These are phyloP conservation scores for Apostasia shenzhenica DNA, from an alignment of 106 monocot genomes.

Conservation along the genomic window DNA sequence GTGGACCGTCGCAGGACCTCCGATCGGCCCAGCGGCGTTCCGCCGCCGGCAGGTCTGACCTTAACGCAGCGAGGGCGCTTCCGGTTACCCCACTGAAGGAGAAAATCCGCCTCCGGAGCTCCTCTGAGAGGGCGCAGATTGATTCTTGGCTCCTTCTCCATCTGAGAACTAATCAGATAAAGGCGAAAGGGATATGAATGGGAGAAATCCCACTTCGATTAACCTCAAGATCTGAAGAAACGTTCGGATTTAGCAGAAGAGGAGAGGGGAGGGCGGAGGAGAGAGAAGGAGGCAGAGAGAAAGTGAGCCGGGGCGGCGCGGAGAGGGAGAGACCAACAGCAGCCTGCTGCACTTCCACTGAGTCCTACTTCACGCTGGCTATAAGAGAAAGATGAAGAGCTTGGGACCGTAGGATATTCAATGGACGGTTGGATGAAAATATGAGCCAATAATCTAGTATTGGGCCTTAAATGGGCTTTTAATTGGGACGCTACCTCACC, in stretches of 20 bases:
- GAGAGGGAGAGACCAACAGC: constrained; percentile 1
- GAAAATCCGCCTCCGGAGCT: constrained; percentile 31
- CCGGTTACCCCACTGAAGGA: constrained; percentile 67
- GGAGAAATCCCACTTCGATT: background rate
- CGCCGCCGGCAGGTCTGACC: constrained; percentile 12
- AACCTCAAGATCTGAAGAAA: background rate
- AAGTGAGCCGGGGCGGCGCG: background rate
- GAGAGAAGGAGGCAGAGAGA: background rate
- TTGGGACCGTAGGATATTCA: background rate
- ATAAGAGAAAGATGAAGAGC: constrained; percentile 3
- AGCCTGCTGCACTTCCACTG: background rate
- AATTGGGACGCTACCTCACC: too few relatives aligned
- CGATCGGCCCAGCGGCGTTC: constrained; percentile 23
- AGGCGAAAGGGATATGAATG: background rate
- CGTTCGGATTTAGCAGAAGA: background rate
- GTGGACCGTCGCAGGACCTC: constrained; percentile 30
- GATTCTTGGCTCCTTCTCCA: constrained; percentile 20
- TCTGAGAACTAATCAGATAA: background rate
- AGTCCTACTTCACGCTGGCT: background rate
- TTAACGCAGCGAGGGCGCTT: constrained; percentile 72
- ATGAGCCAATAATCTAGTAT: too few relatives aligned
- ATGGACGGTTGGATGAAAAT: background rate
- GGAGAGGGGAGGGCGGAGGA: background rate
- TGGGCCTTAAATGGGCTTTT: too few relatives aligned
- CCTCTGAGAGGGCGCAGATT: constrained; percentile 3